Evolutionary conservation across 2,329 filamentous ascomycete genomes (phyloP).

Genomic region (Dactylellina leptospora): DNA sequence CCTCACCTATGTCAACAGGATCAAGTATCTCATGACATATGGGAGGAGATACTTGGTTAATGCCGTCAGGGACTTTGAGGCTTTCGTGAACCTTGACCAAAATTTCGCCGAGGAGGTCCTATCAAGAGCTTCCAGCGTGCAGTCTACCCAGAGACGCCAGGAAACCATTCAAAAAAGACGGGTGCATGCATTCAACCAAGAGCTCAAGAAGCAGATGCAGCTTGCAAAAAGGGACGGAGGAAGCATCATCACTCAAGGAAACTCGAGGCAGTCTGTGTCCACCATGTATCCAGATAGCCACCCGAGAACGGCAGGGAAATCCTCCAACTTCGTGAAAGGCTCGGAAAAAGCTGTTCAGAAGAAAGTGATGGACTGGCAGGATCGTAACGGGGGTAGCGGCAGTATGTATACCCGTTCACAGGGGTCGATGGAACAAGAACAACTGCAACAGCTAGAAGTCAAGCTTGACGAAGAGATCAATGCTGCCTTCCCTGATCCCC

Average conservation of each 20-base stretch:
- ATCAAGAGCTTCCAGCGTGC: conserved; percentile 14
- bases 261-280: conserved; percentile 15
- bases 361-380: conserved; percentile 28
- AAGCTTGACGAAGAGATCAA: conserved; percentile 36
- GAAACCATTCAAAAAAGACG: conserved; percentile 15
- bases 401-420: background rate
- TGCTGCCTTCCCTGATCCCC: conserved; percentile 15
- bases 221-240: conserved; percentile 28
- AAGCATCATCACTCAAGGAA: conserved; percentile 29
- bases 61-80: conserved; percentile 32
- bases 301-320: background rate
- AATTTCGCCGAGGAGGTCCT: conserved; percentile 29
- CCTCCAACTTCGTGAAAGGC: background rate
- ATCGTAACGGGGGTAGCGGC: background rate
- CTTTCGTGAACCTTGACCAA: conserved; percentile 17
- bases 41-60: conserved; percentile 14
- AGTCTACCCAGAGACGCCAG: conserved; percentile 23
- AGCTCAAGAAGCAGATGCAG: conserved; percentile 26
- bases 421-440: background rate
- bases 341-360: conserved; percentile 6
- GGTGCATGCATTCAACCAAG: conserved; percentile 38
- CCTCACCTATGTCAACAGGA: conserved; percentile 8
- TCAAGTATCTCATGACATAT: conserved; percentile 34
- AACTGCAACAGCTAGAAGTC: too few species aligned
- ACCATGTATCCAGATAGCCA: background rate